These are phyloP conservation scores for Aspergillus cavernicola DNA, from an alignment of 495 filamentous ascomycete species.

Conservation along the genomic window DNA sequence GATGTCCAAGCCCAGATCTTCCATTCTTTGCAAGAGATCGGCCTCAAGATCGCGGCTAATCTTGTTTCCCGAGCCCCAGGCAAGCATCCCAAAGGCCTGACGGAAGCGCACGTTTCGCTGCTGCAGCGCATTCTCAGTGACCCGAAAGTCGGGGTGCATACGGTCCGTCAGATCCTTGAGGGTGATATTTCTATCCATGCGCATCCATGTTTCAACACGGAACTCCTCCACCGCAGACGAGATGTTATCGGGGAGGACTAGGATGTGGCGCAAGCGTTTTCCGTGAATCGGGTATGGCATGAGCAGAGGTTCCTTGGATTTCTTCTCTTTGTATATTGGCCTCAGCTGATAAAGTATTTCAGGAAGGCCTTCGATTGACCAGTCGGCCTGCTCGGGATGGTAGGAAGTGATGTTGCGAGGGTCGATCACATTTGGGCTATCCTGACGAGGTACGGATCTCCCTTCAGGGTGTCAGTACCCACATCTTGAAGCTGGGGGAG, in stretches of 20 bases:
- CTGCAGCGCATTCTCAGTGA: constrained; percentile 17
- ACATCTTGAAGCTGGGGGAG: neutral
- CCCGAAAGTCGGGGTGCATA: constrained; percentile 12
- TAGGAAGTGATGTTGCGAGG: constrained; percentile 8
- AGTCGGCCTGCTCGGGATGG: constrained; percentile 12
- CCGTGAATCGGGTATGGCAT: constrained; percentile 15
- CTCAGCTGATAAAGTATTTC: constrained; percentile 19
- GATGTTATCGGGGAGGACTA: constrained; percentile 21
- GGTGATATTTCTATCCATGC: constrained; percentile 19
- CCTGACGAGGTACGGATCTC: constrained; percentile 10
- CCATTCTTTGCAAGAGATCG: constrained; percentile 4
- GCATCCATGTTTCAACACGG: constrained; percentile 25
- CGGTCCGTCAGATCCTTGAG: constrained; percentile 20
- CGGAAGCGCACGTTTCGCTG: constrained; percentile 19
- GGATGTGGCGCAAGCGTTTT: constrained; percentile 8
- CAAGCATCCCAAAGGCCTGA: constrained; percentile 11
- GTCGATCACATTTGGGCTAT: constrained; percentile 10
- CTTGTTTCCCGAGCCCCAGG: constrained; percentile 23
- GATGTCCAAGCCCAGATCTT: constrained; percentile 2
- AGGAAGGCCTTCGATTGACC: constrained; percentile 17
- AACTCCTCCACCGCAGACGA: constrained; percentile 20
- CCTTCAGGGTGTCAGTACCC: constrained; percentile 1
- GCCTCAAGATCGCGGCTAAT: constrained; percentile 3
- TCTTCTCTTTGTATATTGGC: neutral
- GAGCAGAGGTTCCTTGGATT: neutral